Evolutionary conservation across 2,329 filamentous ascomycete species (phyloP).

Genomic region (Claviceps sp.): DNA sequence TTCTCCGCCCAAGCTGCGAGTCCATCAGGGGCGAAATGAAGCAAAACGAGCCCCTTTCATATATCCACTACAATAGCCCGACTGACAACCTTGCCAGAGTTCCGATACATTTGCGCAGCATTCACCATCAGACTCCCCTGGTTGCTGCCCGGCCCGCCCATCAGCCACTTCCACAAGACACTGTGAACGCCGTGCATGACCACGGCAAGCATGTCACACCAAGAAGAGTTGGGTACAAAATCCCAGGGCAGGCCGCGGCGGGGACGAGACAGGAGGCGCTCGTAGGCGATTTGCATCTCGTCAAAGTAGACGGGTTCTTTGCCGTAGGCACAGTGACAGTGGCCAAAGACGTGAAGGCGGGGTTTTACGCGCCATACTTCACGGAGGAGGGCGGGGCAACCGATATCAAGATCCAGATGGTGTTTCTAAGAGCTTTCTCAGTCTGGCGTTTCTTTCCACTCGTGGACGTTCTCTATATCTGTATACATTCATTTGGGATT

Average conservation of each 20-base stretch:
- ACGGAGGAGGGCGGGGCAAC: conserved; percentile 55
- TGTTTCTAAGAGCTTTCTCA: conserved; percentile 30
- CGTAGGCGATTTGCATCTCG: conserved; percentile 56
- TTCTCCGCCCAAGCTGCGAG: background rate
- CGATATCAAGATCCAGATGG: conserved; percentile 57
- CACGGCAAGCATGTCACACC: conserved; percentile 33
- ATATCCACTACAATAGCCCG: conserved; percentile 24
- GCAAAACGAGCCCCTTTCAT: conserved; percentile 1
- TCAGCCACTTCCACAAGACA: conserved; percentile 42
- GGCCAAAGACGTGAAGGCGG: conserved; percentile 69
- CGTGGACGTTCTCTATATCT: no score
- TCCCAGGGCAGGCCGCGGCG: conserved; percentile 31
- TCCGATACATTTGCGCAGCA: conserved; percentile 41
- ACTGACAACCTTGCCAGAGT: conserved; percentile 34
- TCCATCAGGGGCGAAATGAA: background rate
- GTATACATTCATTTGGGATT: no score
- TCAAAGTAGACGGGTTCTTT: conserved; percentile 61
- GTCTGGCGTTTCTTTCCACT: background rate
- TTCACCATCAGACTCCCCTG: conserved; percentile 42
- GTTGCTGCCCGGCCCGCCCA: conserved; percentile 37
- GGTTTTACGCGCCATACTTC: conserved; percentile 68
- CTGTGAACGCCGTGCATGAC: conserved; percentile 31
- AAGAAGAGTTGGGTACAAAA: conserved; percentile 30
- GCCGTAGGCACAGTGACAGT: conserved; percentile 67
- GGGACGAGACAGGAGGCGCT: conserved; percentile 41